phyloP scores from a whole-genome alignment of 2,329 filamentous ascomycete species.

The Fusarium sp. region DNA sequence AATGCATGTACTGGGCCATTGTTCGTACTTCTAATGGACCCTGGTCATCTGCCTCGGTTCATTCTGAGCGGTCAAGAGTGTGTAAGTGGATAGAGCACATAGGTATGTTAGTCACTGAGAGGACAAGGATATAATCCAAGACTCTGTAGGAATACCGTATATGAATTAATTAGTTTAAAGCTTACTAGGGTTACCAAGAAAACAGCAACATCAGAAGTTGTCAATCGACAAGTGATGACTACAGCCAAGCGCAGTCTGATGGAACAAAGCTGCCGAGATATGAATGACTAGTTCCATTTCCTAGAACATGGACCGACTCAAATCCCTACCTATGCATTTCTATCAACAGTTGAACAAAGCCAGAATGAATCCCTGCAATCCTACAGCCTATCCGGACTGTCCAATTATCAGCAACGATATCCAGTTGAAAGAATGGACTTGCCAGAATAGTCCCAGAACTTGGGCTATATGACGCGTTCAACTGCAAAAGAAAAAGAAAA shows the following conservation, averaged over 20 bases:
- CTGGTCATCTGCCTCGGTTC: neutral
- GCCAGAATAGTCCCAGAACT: neutral
- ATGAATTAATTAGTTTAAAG: neutral
- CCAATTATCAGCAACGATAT: constrained; percentile 17
- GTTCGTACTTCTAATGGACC: neutral
- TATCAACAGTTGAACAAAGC: constrained; percentile 8
- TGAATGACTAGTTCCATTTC: neutral
- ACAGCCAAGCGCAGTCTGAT: neutral
- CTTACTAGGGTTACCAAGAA: neutral
- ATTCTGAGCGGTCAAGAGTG: constrained; percentile 12
- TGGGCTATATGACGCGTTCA: constrained; percentile 15
- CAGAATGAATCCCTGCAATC: constrained; percentile 3
- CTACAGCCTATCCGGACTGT: constrained; percentile 7
- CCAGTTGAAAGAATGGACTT: neutral
- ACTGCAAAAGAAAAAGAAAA: no score
- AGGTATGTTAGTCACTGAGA: neutral
- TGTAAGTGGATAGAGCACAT: neutral
- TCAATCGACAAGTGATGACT: neutral
- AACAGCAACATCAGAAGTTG: neutral
- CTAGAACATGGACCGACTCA: neutral
- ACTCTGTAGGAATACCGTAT: neutral
- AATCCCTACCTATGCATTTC: neutral
- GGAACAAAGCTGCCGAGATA: constrained; percentile 8
- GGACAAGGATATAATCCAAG: neutral
- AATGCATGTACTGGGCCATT: neutral